Evolutionary conservation across 495 filamentous ascomycete genomes (phyloP).

Genomic region (Rostrohypoxylon terebratum): DNA sequence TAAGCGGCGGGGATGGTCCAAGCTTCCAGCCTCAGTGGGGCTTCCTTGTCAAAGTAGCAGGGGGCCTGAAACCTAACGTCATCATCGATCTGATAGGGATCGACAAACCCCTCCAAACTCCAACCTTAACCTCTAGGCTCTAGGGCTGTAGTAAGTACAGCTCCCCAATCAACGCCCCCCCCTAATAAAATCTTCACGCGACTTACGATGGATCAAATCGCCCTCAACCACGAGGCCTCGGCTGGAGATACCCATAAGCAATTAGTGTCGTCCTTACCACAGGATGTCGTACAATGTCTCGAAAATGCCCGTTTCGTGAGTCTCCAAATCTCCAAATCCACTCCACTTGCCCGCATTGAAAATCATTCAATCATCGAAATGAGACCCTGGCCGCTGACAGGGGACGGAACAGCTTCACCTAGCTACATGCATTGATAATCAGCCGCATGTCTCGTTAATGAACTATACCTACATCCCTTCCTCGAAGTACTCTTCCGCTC

Average conservation of each 20-base stretch:
- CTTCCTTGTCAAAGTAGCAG: constrained; percentile 1
- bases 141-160: too few species aligned
- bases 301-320: constrained; percentile 95
- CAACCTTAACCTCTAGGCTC: too few species aligned
- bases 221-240: constrained; percentile 80
- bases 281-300: constrained; percentile 87
- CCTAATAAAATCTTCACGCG: constrained; percentile 24
- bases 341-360: constrained; percentile 3
- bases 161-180: neutral
- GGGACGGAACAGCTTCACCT: constrained; percentile 79
- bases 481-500: constrained; percentile 76
- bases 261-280: constrained; percentile 74
- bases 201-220: constrained; percentile 60
- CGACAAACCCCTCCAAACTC: constrained; percentile 21
- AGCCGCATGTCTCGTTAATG: constrained; percentile 96
- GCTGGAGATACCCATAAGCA: constrained; percentile 77
- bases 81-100: constrained; percentile 32
- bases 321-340: neutral
- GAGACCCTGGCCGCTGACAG: constrained; percentile 7
- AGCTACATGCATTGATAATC: constrained; percentile 83
- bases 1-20: constrained; percentile 12
- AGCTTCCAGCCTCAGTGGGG: constrained; percentile 38
- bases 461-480: constrained; percentile 97
- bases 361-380: too few species aligned
- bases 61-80: constrained; percentile 17